These are phyloP conservation scores for Kregervanrija pseudodelftensis DNA, from an alignment of 805 yeast genomes.

Conservation along the genomic window DNA sequence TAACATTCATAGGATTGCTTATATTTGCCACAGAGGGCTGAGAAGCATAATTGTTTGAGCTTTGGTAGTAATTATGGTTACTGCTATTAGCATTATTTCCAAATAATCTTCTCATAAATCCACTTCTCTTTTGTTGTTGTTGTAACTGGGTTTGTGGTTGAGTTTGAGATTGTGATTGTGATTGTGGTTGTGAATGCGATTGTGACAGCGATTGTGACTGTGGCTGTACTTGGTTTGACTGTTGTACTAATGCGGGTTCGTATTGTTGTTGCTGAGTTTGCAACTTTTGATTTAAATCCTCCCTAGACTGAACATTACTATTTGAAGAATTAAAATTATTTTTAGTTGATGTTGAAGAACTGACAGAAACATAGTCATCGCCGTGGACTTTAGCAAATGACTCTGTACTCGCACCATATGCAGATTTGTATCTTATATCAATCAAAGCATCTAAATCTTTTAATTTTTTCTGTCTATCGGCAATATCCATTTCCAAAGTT, in stretches of 20 bases:
- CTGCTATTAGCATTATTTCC: constrained; percentile 12
- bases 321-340: background rate
- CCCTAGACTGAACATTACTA: background rate
- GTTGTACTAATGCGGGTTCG: too few species aligned
- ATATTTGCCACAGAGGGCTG: constrained; percentile 17
- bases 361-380: constrained; percentile 2
- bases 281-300: background rate
- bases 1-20: constrained; percentile 26
- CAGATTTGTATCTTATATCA: constrained; percentile 1
- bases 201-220: background rate
- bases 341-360: constrained; percentile 4
- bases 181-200: constrained; percentile 1
- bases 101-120: constrained; percentile 26
- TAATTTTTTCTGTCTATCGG: constrained; percentile 12
- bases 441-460: constrained; percentile 12
- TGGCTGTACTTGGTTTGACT: too few species aligned
- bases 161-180: background rate
- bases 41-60: constrained; percentile 4
- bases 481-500: constrained; percentile 39
- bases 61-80: background rate
- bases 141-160: background rate
- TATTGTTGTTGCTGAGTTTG: too few species aligned
- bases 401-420: constrained; percentile 3
- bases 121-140: constrained; percentile 13
- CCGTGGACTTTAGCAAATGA: background rate